A percentile compares a stretch with the other conserved stretches of the same genome.
phyloP scores from a whole-genome alignment of 2,329 filamentous ascomycete genomes.

The Setomelanomma holmii region DNA sequence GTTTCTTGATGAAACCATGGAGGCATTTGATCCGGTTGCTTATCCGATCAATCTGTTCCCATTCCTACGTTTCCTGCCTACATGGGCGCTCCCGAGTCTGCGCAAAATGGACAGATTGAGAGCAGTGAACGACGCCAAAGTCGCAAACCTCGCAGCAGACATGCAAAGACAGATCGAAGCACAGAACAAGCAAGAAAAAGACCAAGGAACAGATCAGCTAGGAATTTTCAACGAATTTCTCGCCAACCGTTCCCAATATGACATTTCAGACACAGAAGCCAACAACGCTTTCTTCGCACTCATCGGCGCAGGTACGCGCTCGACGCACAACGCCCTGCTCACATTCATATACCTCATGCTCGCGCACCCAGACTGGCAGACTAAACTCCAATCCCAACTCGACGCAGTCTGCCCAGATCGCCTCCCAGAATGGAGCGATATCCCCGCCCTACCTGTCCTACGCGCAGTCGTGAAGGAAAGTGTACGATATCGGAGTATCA shows the following conservation, averaged over 20 bases:
- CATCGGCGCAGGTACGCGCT: neutral
- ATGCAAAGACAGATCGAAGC: no score
- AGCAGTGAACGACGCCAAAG: neutral
- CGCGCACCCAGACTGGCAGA: neutral
- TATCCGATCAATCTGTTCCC: neutral
- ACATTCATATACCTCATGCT: neutral
- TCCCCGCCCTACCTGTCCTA: neutral
- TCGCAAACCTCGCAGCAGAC: neutral
- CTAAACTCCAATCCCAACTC: neutral
- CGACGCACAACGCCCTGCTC: neutral
- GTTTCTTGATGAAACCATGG: neutral
- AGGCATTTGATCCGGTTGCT: neutral
- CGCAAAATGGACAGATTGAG: neutral
- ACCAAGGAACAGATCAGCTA: neutral
- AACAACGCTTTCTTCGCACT: neutral
- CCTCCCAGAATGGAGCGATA: neutral
- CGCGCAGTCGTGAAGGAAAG: neutral
- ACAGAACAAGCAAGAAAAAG: neutral
- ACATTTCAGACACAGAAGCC: neutral
- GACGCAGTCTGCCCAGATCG: neutral
- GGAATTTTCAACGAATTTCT: neutral
- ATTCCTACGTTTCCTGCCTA: neutral
- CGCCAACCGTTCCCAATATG: neutral
- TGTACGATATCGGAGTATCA: neutral
- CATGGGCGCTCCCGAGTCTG: neutral